A percentile compares a stretch with the other conserved stretches of the same genome.
These are phyloP conservation scores for Leucocoprinus birnbaumii DNA, from an alignment of 768 basidiomycete species.

Conservation along the genomic window DNA sequence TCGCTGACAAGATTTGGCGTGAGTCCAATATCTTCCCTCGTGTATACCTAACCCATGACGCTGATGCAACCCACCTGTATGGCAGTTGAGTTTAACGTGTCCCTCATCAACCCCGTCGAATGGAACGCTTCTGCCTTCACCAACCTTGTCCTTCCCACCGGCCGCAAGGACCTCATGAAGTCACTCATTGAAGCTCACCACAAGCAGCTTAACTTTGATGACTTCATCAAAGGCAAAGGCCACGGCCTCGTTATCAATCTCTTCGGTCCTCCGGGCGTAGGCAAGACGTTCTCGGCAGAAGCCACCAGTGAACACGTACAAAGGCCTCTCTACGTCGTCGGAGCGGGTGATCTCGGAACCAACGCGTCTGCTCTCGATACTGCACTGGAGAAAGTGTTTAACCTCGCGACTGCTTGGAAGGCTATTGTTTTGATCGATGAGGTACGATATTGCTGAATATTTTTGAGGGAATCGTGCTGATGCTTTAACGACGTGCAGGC, in stretches of 20 bases:
- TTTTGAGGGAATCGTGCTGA: too few relatives aligned
- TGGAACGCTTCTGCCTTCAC: slow-evolving; percentile 59
- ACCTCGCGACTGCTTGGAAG: slow-evolving; percentile 59
- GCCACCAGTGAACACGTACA: slow-evolving; percentile 55
- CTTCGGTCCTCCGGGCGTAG: slow-evolving; percentile 59
- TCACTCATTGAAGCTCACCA: slow-evolving; percentile 60
- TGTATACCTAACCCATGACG: too few relatives aligned
- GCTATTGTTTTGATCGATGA: slow-evolving; percentile 59
- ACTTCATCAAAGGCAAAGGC: slow-evolving; percentile 65
- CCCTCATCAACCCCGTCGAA: slow-evolving; percentile 46
- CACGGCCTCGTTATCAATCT: slow-evolving; percentile 57
- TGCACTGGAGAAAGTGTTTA: slow-evolving; percentile 43
- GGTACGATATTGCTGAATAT: slow-evolving; percentile 18
- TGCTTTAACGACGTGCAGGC: too few relatives aligned
- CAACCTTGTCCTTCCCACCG: slow-evolving; percentile 55
- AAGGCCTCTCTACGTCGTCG: slow-evolving; percentile 50
- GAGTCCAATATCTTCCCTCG: slow-evolving; percentile 19
- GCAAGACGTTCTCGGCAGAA: slow-evolving; percentile 60
- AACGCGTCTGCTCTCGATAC: slow-evolving; percentile 38
- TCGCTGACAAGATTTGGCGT: slow-evolving; percentile 60
- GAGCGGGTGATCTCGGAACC: slow-evolving; percentile 55
- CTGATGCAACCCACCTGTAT: too few relatives aligned
- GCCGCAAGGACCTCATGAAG: slow-evolving; percentile 50
- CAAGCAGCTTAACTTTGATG: slow-evolving; percentile 48
- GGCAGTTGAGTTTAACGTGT: slow-evolving; percentile 59